Base-by-base conservation (phyloP, 2,329 filamentous ascomycete species). In the Endocalyx cinctus region DNA sequence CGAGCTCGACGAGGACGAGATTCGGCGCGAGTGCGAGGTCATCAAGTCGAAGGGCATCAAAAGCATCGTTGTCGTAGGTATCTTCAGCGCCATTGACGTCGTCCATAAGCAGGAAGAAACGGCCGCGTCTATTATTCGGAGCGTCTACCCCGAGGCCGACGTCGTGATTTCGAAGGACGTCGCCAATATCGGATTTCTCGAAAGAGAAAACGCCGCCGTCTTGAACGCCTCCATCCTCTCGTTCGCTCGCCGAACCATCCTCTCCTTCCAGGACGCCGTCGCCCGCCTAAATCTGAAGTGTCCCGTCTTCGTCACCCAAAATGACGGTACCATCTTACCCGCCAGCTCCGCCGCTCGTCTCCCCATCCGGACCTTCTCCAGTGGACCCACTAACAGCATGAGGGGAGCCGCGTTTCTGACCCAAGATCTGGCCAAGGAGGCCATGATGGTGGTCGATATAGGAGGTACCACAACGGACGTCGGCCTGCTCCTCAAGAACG, bases 401-500 rank as follows among this genome's bases (percentile, higher is more conserved):
- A 67, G 69, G 35, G 75, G 76, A 0, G 75, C 76, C 4, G 77
- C 76, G 1, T 79, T 78, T 35, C 55, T 83, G 7, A 58, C 62
- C 0, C 57, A 62, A 20, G 50, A 46, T 46, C 12, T 36, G 5
- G 25, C 30, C 14, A 41, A 50, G 5, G 53, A 62, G 38, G 50
- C 58, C 1, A 54, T 64, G 46, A 71, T 80, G 57, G 76, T 82
- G 0, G 69, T 80, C 3, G 78, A 82, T 43, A 72, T 82, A 34
- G 78, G 78, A 1, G 77, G 78, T 2, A 82, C 78, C 0, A 82
- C 77, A 0, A 71, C 75, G 1, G 78, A 82, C 43, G 73, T 79
- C 7, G 75, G 78, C 0, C 53, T 77, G 1, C 52, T 82, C 2
- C 62, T 77, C 7, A 62, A 68, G 0, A 79, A 70, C 26, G 77